Evolutionary conservation across 345 rosid species (phyloP), one percentile per base, ranked within the genome.

Genomic region (Camelina laxa): DNA sequence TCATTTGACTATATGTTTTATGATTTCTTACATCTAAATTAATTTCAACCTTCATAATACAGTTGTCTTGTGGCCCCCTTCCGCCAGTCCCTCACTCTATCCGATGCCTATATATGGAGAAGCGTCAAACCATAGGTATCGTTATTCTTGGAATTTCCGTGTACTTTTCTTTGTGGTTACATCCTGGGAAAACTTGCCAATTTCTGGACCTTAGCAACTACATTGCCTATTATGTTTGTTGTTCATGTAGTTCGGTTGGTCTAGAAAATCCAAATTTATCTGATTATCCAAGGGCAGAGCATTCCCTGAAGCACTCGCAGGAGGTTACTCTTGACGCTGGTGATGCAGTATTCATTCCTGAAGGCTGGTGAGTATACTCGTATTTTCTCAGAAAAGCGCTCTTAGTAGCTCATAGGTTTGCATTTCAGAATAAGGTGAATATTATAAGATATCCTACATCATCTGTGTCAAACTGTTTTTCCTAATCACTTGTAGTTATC

Each of bases 331-430:
- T 95, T 74, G 74, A 83, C 39, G 88, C 89, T 30, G 94, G 97
- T 41, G 98, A 92, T 85, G 98, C 89, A 76, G 89, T 95, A 79
- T 95, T 92, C 87, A 90, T 95, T 78, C 99, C 98, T 36, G 99
- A 89, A 90, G 99, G 98, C 84, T 92, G 98, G 96, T 90, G 86
- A 85, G 92, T 82, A 79, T 65, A 70, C 62, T 65, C 76, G 50
- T 55, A 45, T 41, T 49, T 69, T 61, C 50, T 64, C 68, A 38
- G 19, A 48, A 57, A 19, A 65, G 38, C 9, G 27, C 48, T 57
- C 30, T 20, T 47, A 56, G 54, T 49, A 54, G 30, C 19, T 12
- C 69, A 68, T 68, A 68, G 58, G 33, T 31, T 68, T 60, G 69
- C 59, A 8, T 10, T 50, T 47, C 47, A 73, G 47, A 17, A 16